phyloP scores from a whole-genome alignment of 257 asterid species.

The Solanum corneliomulleri region DNA sequence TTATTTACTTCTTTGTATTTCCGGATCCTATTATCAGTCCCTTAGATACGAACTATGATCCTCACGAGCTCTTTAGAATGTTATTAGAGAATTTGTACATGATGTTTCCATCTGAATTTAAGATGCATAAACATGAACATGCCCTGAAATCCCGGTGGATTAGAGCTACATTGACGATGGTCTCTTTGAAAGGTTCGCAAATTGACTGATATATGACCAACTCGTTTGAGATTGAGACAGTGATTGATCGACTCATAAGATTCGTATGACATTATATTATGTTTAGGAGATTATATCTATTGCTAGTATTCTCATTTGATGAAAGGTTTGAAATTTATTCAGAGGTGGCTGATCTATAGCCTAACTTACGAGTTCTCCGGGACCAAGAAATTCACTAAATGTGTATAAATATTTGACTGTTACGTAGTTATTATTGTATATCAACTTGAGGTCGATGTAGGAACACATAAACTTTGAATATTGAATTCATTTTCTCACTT shows the following conservation, averaged over 20 bases:
- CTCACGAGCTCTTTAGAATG: not conserved
- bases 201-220: not conserved
- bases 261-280: not conserved
- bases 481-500: not conserved
- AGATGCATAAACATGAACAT: not conserved
- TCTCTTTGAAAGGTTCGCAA: not conserved
- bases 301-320: not conserved
- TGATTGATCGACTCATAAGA: not conserved
- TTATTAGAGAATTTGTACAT: not conserved
- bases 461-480: not conserved
- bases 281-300: not conserved
- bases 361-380: not conserved
- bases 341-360: not conserved
- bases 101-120: not conserved
- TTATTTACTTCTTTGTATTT: not conserved
- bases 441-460: not conserved
- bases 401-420: not conserved
- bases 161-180: not conserved
- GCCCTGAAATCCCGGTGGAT: not conserved
- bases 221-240: not conserved
- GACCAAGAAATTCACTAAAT: not conserved
- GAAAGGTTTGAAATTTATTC: not conserved
- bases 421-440: not conserved
- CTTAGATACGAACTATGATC: not conserved
- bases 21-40: not conserved